A percentile compares a stretch with the other conserved stretches of the same genome.
Evolutionary conservation across 768 basidiomycete species (phyloP).

Genomic region (Collybia mongolica): DNA sequence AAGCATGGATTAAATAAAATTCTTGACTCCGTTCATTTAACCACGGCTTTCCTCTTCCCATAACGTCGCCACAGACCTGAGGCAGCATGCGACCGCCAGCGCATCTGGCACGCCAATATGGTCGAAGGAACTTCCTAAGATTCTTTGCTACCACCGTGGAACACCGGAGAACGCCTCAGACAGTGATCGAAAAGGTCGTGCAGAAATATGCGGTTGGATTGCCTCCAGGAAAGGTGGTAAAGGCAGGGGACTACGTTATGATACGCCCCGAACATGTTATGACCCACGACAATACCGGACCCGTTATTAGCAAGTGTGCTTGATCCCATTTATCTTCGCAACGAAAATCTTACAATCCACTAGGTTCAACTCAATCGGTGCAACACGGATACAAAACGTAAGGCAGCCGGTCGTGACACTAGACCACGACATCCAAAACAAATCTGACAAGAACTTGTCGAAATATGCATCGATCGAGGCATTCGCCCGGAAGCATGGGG

Average conservation of each 20-base stretch:
- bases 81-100: conserved; percentile 16
- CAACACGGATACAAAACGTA: conserved; percentile 77
- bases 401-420: conserved; percentile 92
- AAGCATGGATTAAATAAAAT: no score
- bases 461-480: conserved; percentile 93
- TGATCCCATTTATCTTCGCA: neutral
- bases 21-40: no score
- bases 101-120: conserved; percentile 12
- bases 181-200: conserved; percentile 95
- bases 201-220: conserved; percentile 95
- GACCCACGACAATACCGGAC: conserved; percentile 98
- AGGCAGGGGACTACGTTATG: conserved; percentile 99
- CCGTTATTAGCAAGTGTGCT: conserved; percentile 93
- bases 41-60: no score
- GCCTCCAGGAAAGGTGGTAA: conserved; percentile 74
- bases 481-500: conserved; percentile 79
- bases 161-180: conserved; percentile 59
- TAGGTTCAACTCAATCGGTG: conserved; percentile 95
- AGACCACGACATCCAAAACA: conserved; percentile 98
- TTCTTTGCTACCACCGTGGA: conserved; percentile 25
- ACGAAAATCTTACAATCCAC: conserved; percentile 4
- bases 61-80: neutral
- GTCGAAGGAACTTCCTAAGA: conserved; percentile 10
- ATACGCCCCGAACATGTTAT: conserved; percentile 97
- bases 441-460: conserved; percentile 80